Percentiles rank a stretch among this genome's conserved stretches.
Evolutionary conservation across 192 early-diverging fungal species (phyloP).

Genomic region (Backusella macrospora): DNA sequence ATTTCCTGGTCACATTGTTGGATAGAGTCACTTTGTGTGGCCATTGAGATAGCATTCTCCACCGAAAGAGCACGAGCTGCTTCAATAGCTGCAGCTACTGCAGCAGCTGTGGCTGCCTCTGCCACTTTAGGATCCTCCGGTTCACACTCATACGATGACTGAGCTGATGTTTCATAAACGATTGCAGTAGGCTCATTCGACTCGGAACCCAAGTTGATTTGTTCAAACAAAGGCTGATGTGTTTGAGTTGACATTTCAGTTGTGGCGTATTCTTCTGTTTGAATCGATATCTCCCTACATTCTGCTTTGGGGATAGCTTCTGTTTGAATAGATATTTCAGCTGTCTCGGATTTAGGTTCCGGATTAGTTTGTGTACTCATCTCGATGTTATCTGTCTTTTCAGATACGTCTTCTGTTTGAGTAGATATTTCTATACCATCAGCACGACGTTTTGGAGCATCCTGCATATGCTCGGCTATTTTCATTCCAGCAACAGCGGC

Average conservation of each 20-base stretch:
- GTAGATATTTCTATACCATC: neutral
- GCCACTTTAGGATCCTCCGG: slow-evolving; percentile 13
- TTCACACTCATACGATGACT: slow-evolving; percentile 3
- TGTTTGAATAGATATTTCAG: slow-evolving; percentile 15
- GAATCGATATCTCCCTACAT: slow-evolving; percentile 1
- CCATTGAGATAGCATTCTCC: slow-evolving; percentile 1
- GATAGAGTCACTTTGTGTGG: slow-evolving; percentile 8
- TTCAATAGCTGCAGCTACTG: slow-evolving; percentile 27
- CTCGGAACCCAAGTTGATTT: slow-evolving; percentile 26
- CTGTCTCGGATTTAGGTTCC: neutral
- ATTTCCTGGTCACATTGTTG: slow-evolving; percentile 1
- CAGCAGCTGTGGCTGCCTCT: slow-evolving; percentile 1
- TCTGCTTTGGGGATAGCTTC: slow-evolving; percentile 2
- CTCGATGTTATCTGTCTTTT: neutral
- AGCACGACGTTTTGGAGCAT: neutral
- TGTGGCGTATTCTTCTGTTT: slow-evolving; percentile 17
- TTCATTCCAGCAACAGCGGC: neutral
- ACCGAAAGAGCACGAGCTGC: slow-evolving; percentile 31
- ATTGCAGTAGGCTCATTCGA: slow-evolving; percentile 34
- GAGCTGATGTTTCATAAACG: slow-evolving; percentile 32
- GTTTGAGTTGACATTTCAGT: slow-evolving; percentile 6
- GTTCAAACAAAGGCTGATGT: neutral
- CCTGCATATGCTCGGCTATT: slow-evolving; percentile 3
- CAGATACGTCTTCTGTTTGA: neutral
- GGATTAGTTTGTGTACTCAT: slow-evolving; percentile 7